A percentile compares a stretch with the other conserved stretches of the same genome.
Evolutionary conservation across 352 stramenopile species (phyloP).

Genomic region (Phytophthora pisi): DNA sequence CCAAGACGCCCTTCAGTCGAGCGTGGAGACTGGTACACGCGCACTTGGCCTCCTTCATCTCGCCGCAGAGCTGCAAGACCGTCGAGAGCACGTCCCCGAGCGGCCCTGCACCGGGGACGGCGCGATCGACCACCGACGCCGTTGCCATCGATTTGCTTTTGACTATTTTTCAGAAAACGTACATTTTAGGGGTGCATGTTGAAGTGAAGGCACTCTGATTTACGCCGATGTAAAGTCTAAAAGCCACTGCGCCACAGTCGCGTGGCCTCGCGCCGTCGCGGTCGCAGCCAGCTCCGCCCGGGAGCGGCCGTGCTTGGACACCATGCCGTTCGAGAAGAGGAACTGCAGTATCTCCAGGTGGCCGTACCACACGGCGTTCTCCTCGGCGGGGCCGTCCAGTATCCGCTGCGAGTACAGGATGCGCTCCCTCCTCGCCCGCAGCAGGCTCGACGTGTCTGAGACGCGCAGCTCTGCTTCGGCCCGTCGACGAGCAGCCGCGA

Average conservation of each 20-base stretch:
- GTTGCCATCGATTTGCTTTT: neutral
- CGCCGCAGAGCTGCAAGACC: slow-evolving; percentile 1
- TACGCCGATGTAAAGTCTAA: slow-evolving; percentile 23
- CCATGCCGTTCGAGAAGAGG: slow-evolving; percentile 33
- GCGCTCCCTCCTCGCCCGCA: slow-evolving; percentile 25
- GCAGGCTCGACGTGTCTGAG: slow-evolving; percentile 8
- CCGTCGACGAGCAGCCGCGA: slow-evolving; percentile 5
- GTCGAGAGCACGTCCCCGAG: slow-evolving; percentile 2
- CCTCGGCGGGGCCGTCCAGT: slow-evolving; percentile 32
- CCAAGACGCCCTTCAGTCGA: slow-evolving; percentile 7
- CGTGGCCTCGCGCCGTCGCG: slow-evolving; percentile 21
- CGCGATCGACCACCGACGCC: neutral
- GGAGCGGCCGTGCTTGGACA: slow-evolving; percentile 31
- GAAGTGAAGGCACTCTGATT: neutral
- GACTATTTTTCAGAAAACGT: neutral
- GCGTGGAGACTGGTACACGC: slow-evolving; percentile 6
- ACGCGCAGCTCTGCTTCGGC: slow-evolving; percentile 20
- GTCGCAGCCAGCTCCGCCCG: slow-evolving; percentile 28
- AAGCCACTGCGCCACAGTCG: slow-evolving; percentile 28
- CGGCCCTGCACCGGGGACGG: neutral
- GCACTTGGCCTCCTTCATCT: neutral
- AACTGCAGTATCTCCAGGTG: slow-evolving; percentile 37
- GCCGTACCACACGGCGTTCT: slow-evolving; percentile 38
- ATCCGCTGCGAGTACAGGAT: slow-evolving; percentile 27
- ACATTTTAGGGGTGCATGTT: neutral